These are phyloP conservation scores for Mycocalia duriaeana DNA, from an alignment of 1,284 basidiomycete species.

Conservation along the genomic window DNA sequence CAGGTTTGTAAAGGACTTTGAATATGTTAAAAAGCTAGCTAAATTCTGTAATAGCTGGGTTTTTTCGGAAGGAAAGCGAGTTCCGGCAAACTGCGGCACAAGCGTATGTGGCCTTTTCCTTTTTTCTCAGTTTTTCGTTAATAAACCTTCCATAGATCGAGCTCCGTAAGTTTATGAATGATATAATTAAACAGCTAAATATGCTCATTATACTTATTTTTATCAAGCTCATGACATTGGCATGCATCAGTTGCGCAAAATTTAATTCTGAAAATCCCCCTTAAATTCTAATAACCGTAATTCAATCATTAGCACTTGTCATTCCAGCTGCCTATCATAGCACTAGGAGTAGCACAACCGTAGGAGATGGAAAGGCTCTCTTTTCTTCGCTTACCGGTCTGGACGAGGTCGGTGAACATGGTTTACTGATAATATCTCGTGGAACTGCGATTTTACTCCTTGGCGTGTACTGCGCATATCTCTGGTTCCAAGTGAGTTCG, in stretches of 20 bases:
- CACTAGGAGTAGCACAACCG: too few relatives aligned
- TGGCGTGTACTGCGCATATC: constrained; percentile 77
- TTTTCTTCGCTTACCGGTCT: constrained; percentile 12
- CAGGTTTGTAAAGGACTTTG: constrained; percentile 36
- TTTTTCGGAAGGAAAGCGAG: constrained; percentile 59
- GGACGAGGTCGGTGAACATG: constrained; percentile 30
- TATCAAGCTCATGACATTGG: constrained; percentile 83
- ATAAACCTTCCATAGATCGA: constrained; percentile 35
- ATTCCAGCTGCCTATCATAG: constrained; percentile 87
- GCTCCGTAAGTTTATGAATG: constrained; percentile 57
- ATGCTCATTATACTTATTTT: too few relatives aligned
- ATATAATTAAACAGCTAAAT: too few relatives aligned
- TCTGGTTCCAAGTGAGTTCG: constrained; percentile 64
- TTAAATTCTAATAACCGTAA: constrained; percentile 10
- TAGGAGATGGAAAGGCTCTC: too few relatives aligned
- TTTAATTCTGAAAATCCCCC: too few relatives aligned
- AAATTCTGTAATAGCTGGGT: constrained; percentile 44
- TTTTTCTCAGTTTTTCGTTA: too few relatives aligned
- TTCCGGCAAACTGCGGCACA: constrained; percentile 86
- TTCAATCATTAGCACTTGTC: constrained; percentile 74
- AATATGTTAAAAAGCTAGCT: neutral
- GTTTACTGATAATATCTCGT: constrained; percentile 75
- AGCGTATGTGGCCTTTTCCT: constrained; percentile 72
- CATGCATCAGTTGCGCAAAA: constrained; percentile 75
- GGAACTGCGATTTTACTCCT: constrained; percentile 84